Evolutionary conservation across 2,329 filamentous ascomycete species (phyloP).

Genomic region (Chrysoporthe austroafricana): DNA sequence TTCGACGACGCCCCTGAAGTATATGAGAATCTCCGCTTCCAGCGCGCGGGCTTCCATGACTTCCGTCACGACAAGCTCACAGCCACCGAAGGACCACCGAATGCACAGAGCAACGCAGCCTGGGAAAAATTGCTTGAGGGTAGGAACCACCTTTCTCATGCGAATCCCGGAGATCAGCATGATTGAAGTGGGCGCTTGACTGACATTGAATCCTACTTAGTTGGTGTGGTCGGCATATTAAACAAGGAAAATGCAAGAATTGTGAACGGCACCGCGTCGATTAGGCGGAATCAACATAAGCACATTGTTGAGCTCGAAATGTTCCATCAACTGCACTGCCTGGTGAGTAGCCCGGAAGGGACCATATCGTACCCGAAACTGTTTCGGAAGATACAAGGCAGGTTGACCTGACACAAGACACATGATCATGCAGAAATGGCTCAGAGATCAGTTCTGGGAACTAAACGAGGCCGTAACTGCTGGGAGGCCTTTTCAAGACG

Average conservation of each 20-base stretch:
- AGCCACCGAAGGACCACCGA: neutral
- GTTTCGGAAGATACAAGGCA: neutral
- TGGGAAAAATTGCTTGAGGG: neutral
- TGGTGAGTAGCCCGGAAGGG: neutral
- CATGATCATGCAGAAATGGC: conserved; percentile 1
- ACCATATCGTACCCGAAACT: neutral
- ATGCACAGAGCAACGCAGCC: conserved; percentile 6
- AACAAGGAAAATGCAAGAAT: conserved; percentile 9
- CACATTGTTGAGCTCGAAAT: neutral
- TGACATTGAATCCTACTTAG: neutral
- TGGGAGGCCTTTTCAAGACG: neutral
- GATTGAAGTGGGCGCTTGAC: neutral
- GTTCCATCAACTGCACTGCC: conserved; percentile 6
- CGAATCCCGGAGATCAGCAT: neutral
- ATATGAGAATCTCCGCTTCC: neutral
- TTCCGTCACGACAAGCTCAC: neutral
- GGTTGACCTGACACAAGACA: no score
- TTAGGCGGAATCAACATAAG: neutral
- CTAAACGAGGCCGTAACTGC: neutral
- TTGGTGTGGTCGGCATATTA: neutral
- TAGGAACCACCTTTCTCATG: no score
- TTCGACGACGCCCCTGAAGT: no score
- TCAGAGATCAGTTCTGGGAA: conserved; percentile 3
- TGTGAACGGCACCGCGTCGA: neutral
- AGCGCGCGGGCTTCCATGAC: conserved; percentile 4